phyloP scores from a whole-genome alignment of 441 rosid species.

The Croton setiger region DNA sequence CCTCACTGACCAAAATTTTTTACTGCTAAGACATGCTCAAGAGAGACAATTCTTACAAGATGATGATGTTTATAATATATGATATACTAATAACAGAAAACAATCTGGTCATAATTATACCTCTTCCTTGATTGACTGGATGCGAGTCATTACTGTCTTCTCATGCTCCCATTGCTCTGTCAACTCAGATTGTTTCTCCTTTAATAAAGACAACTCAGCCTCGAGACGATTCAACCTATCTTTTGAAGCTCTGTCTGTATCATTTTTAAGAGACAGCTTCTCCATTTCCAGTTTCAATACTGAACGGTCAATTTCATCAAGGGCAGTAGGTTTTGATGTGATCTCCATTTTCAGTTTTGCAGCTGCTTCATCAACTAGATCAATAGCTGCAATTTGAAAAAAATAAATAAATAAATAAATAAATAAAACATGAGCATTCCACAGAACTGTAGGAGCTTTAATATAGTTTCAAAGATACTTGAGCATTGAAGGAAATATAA shows the following conservation, averaged over 20 bases:
- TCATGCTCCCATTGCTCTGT: conserved; percentile 98
- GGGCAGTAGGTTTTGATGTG: conserved; percentile 94
- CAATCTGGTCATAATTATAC: conserved; percentile 23
- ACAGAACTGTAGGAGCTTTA: not conserved
- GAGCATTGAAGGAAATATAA: not conserved
- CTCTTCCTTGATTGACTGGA: conserved; percentile 95
- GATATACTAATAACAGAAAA: not conserved
- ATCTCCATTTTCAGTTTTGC: conserved; percentile 98
- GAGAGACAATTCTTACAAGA: not conserved
- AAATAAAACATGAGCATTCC: conserved; percentile 15
- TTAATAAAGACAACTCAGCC: conserved; percentile 57
- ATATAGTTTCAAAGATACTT: too few relatives aligned
- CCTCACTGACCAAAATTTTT: not conserved
- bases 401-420: too few relatives aligned
- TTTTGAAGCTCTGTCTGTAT: conserved; percentile 82
- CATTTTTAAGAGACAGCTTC: conserved; percentile 81
- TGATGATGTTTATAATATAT: not conserved
- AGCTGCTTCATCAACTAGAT: conserved; percentile 96
- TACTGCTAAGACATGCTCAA: not conserved
- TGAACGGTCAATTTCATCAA: conserved; percentile 92
- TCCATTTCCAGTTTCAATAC: conserved; percentile 96
- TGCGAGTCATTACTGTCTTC: conserved; percentile 84
- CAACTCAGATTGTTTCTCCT: conserved; percentile 74
- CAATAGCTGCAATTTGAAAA: conserved; percentile 67
- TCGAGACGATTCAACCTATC: conserved; percentile 83